Conservation (phyloP, 1,284 basidiomycete genomes). For the Ustilago hordei region DNA sequence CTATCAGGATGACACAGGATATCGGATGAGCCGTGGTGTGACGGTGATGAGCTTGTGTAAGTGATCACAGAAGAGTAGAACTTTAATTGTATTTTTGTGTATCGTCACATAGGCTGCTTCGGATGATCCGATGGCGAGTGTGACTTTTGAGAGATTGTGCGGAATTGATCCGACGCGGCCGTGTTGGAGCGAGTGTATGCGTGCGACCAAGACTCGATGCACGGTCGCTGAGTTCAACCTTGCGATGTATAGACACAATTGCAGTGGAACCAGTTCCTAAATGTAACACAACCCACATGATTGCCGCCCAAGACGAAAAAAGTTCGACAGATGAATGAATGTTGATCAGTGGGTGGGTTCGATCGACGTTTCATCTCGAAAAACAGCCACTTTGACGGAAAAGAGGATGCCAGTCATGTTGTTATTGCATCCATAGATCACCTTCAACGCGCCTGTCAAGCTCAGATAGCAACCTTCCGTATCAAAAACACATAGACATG, state of each 20-base stretch:
- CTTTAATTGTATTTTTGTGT: not conserved
- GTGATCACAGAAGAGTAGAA: not conserved
- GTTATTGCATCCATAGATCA: no score
- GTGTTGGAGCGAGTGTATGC: not conserved
- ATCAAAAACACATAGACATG: conserved; percentile 52
- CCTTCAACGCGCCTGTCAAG: not conserved
- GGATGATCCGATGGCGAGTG: not conserved
- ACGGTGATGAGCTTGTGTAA: not conserved
- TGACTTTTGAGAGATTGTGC: not conserved
- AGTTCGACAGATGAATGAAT: not conserved
- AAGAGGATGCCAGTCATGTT: no score
- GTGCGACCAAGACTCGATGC: no score
- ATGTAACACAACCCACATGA: not conserved
- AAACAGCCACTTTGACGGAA: not conserved
- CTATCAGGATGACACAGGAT: not conserved
- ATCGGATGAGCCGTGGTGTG: not conserved
- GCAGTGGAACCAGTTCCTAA: no score
- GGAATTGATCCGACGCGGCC: not conserved
- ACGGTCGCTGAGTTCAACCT: no score
- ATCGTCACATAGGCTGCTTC: not conserved
- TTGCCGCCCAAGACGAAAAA: not conserved
- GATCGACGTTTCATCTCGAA: not conserved
- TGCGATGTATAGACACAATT: no score
- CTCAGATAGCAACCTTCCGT: conserved; percentile 35
- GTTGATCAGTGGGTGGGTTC: not conserved